phyloP scores from a whole-genome alignment of 768 basidiomycete genomes.

The Leccinum obscurum region DNA sequence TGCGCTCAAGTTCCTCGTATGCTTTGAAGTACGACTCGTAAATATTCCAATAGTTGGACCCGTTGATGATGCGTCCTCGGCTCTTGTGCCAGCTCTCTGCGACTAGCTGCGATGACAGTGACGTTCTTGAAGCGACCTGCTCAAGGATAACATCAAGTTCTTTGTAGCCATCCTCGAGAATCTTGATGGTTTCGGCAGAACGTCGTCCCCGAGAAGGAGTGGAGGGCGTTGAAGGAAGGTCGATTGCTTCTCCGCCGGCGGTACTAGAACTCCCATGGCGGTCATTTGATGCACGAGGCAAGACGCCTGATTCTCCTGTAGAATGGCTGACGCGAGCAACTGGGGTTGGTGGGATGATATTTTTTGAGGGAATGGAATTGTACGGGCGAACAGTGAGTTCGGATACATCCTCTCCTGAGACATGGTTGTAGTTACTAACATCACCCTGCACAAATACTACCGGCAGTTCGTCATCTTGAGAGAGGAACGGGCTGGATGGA shows the following conservation, averaged over 20 bases:
- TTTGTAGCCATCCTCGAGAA: neutral
- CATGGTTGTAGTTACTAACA: too few relatives aligned
- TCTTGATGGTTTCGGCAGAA: neutral
- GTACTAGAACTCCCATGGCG: too few relatives aligned
- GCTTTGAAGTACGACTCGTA: neutral
- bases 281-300: neutral
- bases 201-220: neutral
- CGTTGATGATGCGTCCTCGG: neutral
- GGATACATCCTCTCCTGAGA: too few relatives aligned
- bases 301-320: too few relatives aligned
- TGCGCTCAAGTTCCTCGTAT: neutral
- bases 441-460: too few relatives aligned
- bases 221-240: neutral
- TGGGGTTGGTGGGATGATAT: too few relatives aligned
- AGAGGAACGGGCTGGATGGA: too few relatives aligned
- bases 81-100: neutral
- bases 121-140: neutral
- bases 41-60: slow-evolving; percentile 1
- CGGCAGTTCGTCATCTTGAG: too few relatives aligned
- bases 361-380: too few relatives aligned
- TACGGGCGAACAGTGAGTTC: too few relatives aligned
- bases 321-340: too few relatives aligned
- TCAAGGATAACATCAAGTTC: neutral
- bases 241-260: too few relatives aligned
- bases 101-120: neutral